Evolutionary conservation across 306 rosid species (phyloP), one percentile per base, ranked within the genome.

Genomic region (Rosa rugosa): DNA sequence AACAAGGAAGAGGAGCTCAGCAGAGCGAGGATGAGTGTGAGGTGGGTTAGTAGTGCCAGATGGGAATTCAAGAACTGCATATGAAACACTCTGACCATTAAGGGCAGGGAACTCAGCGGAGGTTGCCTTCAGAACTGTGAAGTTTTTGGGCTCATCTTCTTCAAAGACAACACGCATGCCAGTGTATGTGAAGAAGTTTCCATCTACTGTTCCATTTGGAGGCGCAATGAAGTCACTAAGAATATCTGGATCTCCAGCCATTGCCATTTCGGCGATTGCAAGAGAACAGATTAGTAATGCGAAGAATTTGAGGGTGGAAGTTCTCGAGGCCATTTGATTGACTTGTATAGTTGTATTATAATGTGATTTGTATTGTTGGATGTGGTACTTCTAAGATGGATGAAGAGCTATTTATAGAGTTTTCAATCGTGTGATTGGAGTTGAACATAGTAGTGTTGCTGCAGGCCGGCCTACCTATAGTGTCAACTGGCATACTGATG

Each of bases 171-270:
- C 73, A 11, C 56, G 56, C 47, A 47, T 47, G 18, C 53, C 18
- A 18, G 53, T 47, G 53, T 11, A 47, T 12, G 53, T 47, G 53
- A 47, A 47, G 53, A 47, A 47, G 53, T 47, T 13, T 47, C 4
- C 51, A 46, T 11, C 14, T 12, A 46, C 16, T 9, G 51, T 27
- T 20, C 14, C 50, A 10, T 46, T 46, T 46, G 50, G 50, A 46
- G 50, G 50, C 13, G 49, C 12, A 51, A 85, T 20, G 75, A 80
- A 87, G 60, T 90, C 89, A 0, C 79, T 17, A 1, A 88, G 80
- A 6, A 88, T 89, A 60, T 88, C 71, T 0, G 92, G 86, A 31
- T 90, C 76, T 42, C 49, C 49, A 0, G 49, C 49, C 49, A 45
- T 5, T 45, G 49, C 7, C 49, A 45, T 45, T 75, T 68, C 25